Percentiles rank a stretch among this genome's conserved stretches.
Conservation (phyloP, 2,329 filamentous ascomycete species). For the Trichoderma polysporum region DNA sequence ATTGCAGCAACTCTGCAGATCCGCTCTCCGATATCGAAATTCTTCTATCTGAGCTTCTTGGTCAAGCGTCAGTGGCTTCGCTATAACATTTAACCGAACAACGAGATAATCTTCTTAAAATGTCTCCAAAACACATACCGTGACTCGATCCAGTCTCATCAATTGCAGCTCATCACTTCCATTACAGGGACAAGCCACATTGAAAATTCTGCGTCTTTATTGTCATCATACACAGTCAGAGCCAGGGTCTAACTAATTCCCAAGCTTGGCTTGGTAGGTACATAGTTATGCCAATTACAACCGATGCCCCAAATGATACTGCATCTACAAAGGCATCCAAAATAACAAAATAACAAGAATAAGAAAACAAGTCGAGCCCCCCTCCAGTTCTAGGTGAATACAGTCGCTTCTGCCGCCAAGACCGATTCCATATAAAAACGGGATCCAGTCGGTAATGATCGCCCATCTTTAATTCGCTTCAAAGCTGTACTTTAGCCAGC, state of each 20-base stretch:
- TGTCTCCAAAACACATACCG: neutral
- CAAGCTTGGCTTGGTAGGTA: constrained; percentile 25
- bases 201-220: constrained; percentile 11
- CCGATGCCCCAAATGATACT: constrained; percentile 28
- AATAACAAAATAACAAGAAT: neutral
- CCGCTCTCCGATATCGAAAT: constrained; percentile 28
- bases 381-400: neutral
- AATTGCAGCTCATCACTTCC: neutral
- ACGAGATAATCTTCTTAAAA: neutral
- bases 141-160: neutral
- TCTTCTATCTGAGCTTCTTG: neutral
- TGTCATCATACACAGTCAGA: constrained; percentile 18
- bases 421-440: neutral
- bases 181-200: neutral
- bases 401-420: neutral
- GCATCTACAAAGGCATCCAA: constrained; percentile 27
- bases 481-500: constrained; percentile 65
- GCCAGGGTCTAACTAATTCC: constrained; percentile 20
- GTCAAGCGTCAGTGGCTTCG: neutral
- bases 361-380: neutral
- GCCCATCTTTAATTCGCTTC: constrained; percentile 38
- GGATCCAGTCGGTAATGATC: neutral
- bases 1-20: neutral
- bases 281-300: constrained; percentile 34
- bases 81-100: constrained; percentile 13